These are phyloP conservation scores for Jaltomata sinuosa DNA, from an alignment of 257 asterid genomes.

Conservation along the genomic window DNA sequence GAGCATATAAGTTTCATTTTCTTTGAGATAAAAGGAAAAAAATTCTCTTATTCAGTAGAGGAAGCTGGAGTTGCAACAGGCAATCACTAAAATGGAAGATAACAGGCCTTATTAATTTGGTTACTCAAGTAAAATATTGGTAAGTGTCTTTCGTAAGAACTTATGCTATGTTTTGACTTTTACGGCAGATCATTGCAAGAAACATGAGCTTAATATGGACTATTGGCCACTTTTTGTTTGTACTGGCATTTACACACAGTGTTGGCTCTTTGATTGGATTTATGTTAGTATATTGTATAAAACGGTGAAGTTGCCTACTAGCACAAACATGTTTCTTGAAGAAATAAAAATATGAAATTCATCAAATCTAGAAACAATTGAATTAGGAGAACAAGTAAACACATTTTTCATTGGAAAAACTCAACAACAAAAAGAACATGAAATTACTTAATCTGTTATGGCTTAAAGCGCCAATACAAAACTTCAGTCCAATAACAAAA, in stretches of 20 bases:
- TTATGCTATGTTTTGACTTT: constrained; percentile 8
- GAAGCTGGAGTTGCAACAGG: constrained; percentile 87
- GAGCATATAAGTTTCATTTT: not conserved
- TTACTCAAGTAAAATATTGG: not conserved
- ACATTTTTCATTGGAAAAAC: no score
- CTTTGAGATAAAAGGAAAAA: constrained; percentile 7
- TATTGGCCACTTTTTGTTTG: constrained; percentile 2
- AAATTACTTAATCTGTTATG: no score
- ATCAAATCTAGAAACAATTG: no score
- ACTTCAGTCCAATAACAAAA: no score
- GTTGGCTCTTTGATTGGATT: not conserved
- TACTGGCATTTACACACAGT: not conserved
- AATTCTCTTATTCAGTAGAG: constrained; percentile 50
- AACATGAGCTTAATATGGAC: constrained; percentile 52
- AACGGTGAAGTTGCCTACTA: not conserved
- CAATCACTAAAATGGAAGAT: constrained; percentile 70
- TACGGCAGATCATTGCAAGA: constrained; percentile 74
- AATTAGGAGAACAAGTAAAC: no score
- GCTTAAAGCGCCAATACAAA: no score
- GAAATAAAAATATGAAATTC: no score
- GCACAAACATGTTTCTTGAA: not conserved
- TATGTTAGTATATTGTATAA: not conserved
- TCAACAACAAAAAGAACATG: no score
- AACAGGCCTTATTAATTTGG: not conserved
- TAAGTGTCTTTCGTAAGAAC: not conserved